Evolutionary conservation across 306 rosid species (phyloP), one percentile per base, ranked within the genome.

Genomic region (Rubus parviflorus): DNA sequence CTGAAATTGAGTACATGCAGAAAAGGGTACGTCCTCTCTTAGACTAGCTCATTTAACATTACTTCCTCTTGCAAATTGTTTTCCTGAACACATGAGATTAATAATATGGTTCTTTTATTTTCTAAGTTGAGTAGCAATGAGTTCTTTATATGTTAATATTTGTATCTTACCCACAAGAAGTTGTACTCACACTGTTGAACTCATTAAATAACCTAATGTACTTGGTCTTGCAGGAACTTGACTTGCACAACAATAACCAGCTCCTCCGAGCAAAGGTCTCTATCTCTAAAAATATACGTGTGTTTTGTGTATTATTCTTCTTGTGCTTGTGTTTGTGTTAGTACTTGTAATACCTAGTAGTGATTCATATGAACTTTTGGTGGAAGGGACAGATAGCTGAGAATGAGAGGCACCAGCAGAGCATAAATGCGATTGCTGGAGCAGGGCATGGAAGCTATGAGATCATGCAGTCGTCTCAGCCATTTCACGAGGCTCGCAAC

Each of bases 1-100:
- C 91, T 25, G 98, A 93, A 85, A 88, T 93, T 77, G 97, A 93
- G 85, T 91, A 89, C 90, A 93, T 93, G 98, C 96, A 93, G 73
- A 91, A 91, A 72, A 85, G 91, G 91, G 91, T 87, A 85, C 35
- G 69, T 3, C 20, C 7, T 25, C 71, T 74, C 70, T 68, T 75
- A 8, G 45, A 54, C 43, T 47, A 72, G n/a, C 15, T 52, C 20
- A 41, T 75, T 42, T 63, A 7, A 41, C 2, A 13, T 42, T 20
- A 11, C 38, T 7, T 38, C 61, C 41, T 62, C 7, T 43, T 70
- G 22, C 12, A 65, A 30, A 35, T 46, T 35, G 23, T 4, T 56
- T 25, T 45, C 46, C 60, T 16, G 20, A 13, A 3, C 25, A 40
- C 14, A 19, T 42, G 65, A 58, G 61, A n/a, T 1, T 17, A 52